Evolutionary conservation across 2,329 filamentous ascomycete species (phyloP).

Genomic region (Rhexocercosporidium sp.): DNA sequence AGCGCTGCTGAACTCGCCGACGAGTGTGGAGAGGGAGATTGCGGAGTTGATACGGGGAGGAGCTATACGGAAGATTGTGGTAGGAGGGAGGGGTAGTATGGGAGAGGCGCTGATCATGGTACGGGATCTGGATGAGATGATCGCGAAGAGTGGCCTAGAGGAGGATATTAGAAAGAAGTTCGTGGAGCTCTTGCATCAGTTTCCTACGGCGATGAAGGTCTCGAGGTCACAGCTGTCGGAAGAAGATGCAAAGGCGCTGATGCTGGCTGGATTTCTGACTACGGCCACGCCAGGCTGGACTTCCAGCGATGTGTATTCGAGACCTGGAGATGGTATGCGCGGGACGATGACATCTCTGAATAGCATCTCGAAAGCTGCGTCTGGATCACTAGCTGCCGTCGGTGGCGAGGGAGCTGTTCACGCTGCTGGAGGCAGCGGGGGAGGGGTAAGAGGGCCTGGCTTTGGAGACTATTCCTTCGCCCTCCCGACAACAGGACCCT

Average conservation of each 20-base stretch:
- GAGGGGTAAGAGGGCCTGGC: constrained; percentile 35
- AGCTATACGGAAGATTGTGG: constrained; percentile 62
- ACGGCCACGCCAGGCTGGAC: constrained; percentile 46
- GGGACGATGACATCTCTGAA: constrained; percentile 65
- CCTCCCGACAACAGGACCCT: constrained; percentile 69
- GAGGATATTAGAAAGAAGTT: constrained; percentile 57
- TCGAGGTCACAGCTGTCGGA: constrained; percentile 47
- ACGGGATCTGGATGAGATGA: constrained; percentile 58
- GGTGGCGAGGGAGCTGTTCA: constrained; percentile 71
- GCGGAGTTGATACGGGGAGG: constrained; percentile 63
- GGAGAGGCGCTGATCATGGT: constrained; percentile 70
- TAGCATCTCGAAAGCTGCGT: constrained; percentile 66
- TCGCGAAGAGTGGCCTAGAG: constrained; percentile 47
- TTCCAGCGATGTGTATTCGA: constrained; percentile 48
- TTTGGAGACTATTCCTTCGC: constrained; percentile 57
- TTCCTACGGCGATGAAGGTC: constrained; percentile 54
- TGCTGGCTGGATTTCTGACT: constrained; percentile 72
- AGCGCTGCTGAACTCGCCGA: constrained; percentile 65
- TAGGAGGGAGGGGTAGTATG: constrained; percentile 60
- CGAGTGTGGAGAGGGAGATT: constrained; percentile 69
- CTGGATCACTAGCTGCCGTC: constrained; percentile 71
- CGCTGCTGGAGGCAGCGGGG: constrained; percentile 60
- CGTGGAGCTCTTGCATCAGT: constrained; percentile 53
- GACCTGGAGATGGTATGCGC: constrained; percentile 45
- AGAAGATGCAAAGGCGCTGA: constrained; percentile 60